Evolutionary conservation across 1,139 yeast species (phyloP).

Genomic region (Geotrichum histeridarum): DNA sequence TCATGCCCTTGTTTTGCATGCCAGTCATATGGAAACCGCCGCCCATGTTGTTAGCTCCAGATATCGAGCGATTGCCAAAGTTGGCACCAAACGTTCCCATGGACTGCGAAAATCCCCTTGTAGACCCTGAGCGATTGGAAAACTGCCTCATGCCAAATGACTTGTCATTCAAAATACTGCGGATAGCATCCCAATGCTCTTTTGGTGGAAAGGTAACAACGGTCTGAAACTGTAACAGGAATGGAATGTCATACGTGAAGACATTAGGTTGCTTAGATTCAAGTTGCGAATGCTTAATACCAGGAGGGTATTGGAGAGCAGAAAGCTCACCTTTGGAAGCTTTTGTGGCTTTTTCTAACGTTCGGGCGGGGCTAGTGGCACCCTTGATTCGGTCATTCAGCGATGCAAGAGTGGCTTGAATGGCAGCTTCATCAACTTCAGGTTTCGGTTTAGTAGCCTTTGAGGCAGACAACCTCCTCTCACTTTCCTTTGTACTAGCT

Average conservation of each 20-base stretch:
- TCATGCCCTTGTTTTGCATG: conserved; percentile 28
- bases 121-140: conserved; percentile 18
- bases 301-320: conserved; percentile 56
- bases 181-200: conserved; percentile 56
- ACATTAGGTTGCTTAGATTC: conserved; percentile 47
- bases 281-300: conserved; percentile 45
- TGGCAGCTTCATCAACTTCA: conserved; percentile 20
- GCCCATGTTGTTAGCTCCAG: conserved; percentile 21
- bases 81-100: conserved; percentile 36
- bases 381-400: conserved; percentile 22
- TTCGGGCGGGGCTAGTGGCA: conserved; percentile 16
- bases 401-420: conserved; percentile 24
- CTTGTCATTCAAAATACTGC: conserved; percentile 36
- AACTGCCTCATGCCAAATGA: conserved; percentile 16
- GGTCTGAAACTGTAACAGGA: conserved; percentile 71
- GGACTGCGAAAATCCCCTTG: conserved; percentile 31
- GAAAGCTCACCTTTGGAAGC: conserved; percentile 59
- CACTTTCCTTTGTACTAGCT: neutral
- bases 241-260: conserved; percentile 72
- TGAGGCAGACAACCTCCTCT: neutral
- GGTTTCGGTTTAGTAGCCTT: neutral
- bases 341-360: conserved; percentile 25
- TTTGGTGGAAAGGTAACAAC: conserved; percentile 57
- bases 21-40: conserved; percentile 21
- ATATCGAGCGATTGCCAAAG: conserved; percentile 25